Percentiles rank a stretch among this genome's conserved stretches.
Evolutionary conservation across 169 alveolate species (phyloP).

Genomic region (Besnoitia besnoiti): DNA sequence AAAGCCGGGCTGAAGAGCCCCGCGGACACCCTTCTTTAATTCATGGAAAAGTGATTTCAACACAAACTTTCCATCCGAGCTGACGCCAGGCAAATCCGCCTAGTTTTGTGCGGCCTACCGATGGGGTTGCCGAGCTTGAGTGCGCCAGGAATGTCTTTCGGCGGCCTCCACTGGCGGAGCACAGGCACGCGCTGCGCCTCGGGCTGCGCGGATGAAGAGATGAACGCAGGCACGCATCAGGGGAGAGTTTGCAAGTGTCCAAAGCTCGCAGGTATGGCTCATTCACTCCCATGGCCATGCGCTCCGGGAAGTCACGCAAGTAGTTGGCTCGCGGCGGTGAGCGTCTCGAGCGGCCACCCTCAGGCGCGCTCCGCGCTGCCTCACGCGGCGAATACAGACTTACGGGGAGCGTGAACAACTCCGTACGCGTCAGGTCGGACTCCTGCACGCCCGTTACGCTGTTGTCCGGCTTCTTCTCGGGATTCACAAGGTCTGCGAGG

Average conservation of each 20-base stretch:
- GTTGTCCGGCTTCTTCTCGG: slow-evolving; percentile 45
- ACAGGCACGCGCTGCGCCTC: slow-evolving; percentile 64
- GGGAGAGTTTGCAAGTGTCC: not conserved
- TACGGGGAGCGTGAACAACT: slow-evolving; percentile 56
- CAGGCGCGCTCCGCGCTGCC: too few relatives aligned
- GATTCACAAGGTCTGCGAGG: slow-evolving; percentile 52
- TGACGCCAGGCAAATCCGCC: too few relatives aligned
- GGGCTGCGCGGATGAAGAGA: not conserved
- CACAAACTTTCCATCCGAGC: too few relatives aligned
- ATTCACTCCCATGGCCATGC: too few relatives aligned
- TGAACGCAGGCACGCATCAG: not conserved
- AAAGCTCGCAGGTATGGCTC: too few relatives aligned
- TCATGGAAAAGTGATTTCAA: too few relatives aligned
- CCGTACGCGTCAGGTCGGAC: slow-evolving; percentile 43
- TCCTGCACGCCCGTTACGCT: slow-evolving; percentile 55
- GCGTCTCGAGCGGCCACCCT: too few relatives aligned
- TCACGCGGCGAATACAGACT: not conserved
- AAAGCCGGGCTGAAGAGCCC: too few relatives aligned
- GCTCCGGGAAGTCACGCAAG: not conserved
- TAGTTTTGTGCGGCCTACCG: too few relatives aligned
- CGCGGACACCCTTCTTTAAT: too few relatives aligned
- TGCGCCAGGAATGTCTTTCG: slow-evolving; percentile 50
- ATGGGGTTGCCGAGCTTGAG: slow-evolving; percentile 64
- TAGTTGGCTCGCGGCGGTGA: not conserved
- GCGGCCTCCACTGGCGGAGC: slow-evolving; percentile 59